phyloP scores from a whole-genome alignment of 805 yeast species.

The Nakazawaea ambrosiae region DNA sequence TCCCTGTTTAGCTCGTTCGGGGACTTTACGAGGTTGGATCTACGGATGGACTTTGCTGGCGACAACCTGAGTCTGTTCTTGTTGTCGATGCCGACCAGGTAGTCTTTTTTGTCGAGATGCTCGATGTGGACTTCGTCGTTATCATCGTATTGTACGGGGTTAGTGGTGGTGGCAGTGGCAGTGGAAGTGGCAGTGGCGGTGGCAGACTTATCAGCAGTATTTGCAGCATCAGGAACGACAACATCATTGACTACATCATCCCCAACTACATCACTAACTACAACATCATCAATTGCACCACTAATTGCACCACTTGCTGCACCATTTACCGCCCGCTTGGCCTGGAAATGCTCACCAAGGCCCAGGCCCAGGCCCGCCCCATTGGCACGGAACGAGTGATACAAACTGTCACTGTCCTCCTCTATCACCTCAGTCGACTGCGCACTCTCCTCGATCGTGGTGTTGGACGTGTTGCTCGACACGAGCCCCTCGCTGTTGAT shows the following conservation, averaged over 20 bases:
- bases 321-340: too few species aligned
- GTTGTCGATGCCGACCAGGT: background rate
- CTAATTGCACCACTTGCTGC: too few species aligned
- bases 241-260: too few species aligned
- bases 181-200: background rate
- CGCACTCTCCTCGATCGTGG: conserved; percentile 1
- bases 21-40: conserved; percentile 1
- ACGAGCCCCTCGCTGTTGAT: too few species aligned
- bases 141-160: conserved; percentile 2
- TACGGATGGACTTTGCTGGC: conserved; percentile 3
- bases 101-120: background rate
- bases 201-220: background rate
- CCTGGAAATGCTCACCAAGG: too few species aligned
- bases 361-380: background rate
- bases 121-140: conserved; percentile 6
- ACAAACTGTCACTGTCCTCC: background rate
- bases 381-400: background rate
- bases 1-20: conserved; percentile 11
- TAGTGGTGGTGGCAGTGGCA: background rate
- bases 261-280: too few species aligned
- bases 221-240: background rate
- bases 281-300: too few species aligned
- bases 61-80: background rate
- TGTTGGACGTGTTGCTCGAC: background rate
- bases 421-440: background rate